A percentile compares a stretch with the other conserved stretches of the same genome.
Evolutionary conservation across 2,329 filamentous ascomycete genomes (phyloP).

Genomic region (Neofusicoccum ribis): DNA sequence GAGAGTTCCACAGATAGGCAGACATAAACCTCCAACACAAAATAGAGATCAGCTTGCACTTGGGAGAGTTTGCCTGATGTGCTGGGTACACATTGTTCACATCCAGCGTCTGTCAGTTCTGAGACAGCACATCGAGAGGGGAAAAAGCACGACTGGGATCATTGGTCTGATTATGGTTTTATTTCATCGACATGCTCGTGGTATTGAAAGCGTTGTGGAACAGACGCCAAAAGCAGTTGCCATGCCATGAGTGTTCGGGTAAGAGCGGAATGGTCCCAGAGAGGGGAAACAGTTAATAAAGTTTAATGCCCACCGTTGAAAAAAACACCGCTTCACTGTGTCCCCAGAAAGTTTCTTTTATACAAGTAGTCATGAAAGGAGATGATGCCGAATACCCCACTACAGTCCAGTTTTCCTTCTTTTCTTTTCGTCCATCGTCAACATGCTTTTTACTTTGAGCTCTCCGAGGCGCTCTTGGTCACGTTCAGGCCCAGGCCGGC

Average conservation of each 20-base stretch:
- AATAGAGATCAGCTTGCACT: too few species aligned
- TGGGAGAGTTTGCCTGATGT: too few species aligned
- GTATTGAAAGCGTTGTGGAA: too few species aligned
- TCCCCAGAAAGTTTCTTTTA: background rate
- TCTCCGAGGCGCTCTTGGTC: slow-evolving; percentile 44
- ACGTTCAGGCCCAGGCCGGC: slow-evolving; percentile 92
- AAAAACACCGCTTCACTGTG: background rate
- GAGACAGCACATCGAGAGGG: too few species aligned
- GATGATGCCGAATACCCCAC: background rate
- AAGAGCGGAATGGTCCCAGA: slow-evolving; percentile 2
- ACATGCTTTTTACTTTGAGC: slow-evolving; percentile 3
- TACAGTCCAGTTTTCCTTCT: background rate
- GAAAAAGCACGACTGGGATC: background rate
- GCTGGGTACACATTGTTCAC: too few species aligned
- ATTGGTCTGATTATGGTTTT: background rate
- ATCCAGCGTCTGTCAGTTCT: too few species aligned
- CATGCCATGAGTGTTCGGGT: slow-evolving; percentile 6
- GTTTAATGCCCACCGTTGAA: background rate
- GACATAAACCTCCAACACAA: too few species aligned
- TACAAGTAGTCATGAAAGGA: slow-evolving; percentile 15
- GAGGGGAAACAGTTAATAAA: background rate
- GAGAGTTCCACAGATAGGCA: too few species aligned
- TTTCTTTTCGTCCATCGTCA: background rate
- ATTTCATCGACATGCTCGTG: background rate
- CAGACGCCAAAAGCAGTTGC: slow-evolving; percentile 7